Percentiles rank a stretch among this genome's conserved stretches.
phyloP scores from a whole-genome alignment of 2,329 filamentous ascomycete species.

The Fusarium kyushuense region DNA sequence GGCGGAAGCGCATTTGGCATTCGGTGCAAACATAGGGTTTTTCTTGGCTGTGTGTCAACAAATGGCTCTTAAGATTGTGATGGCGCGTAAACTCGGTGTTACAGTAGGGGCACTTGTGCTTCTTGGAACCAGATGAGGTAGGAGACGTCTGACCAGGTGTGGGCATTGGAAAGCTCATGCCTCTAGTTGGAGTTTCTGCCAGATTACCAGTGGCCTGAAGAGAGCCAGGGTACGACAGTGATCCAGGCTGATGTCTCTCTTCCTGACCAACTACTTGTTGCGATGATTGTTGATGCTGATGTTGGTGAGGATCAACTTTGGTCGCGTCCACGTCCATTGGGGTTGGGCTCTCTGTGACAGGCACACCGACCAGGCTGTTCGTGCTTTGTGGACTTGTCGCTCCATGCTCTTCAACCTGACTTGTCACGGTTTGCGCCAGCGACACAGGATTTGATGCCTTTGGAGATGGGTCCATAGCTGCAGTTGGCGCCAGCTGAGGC shows the following conservation, averaged over 20 bases:
- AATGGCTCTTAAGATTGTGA: conserved; percentile 96
- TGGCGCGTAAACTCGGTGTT: conserved; percentile 96
- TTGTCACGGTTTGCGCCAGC: conserved; percentile 51
- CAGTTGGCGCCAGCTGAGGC: conserved; percentile 59
- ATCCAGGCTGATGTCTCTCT: conserved; percentile 62
- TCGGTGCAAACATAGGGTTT: conserved; percentile 95
- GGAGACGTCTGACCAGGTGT: conserved; percentile 61
- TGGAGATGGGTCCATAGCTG: conserved; percentile 57
- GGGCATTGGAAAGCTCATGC: conserved; percentile 70
- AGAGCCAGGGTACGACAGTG: conserved; percentile 67
- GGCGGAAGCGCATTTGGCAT: conserved; percentile 92
- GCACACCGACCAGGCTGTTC: conserved; percentile 57
- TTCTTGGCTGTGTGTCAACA: conserved; percentile 97
- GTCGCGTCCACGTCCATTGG: conserved; percentile 66
- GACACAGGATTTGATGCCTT: conserved; percentile 53
- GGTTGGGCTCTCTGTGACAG: conserved; percentile 63
- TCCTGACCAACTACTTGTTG: conserved; percentile 62
- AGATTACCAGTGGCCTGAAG: conserved; percentile 59
- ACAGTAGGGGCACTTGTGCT: conserved; percentile 97
- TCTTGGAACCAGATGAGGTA: conserved; percentile 76
- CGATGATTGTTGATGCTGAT: conserved; percentile 51
- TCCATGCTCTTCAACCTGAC: conserved; percentile 53
- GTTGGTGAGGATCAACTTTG: conserved; percentile 31
- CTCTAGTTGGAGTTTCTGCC: conserved; percentile 61
- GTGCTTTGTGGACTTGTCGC: conserved; percentile 61